Base-by-base conservation (phyloP, 1,284 basidiomycete genomes). In the Pseudozyma flocculosa region DNA sequence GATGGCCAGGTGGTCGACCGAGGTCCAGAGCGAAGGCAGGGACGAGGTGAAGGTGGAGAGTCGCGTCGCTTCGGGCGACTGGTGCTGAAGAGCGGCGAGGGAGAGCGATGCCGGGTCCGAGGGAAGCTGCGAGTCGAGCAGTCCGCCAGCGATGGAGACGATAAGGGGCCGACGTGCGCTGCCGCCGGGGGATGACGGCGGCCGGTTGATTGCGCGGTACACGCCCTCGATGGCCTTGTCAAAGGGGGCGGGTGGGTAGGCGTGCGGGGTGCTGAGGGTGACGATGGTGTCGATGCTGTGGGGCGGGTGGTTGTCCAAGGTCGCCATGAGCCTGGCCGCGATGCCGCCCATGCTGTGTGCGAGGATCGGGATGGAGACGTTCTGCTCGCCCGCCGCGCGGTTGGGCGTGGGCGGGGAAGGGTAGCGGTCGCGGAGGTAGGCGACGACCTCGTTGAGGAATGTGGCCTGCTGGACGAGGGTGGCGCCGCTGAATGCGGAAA, bases 341-440 rank as follows among this genome's bases (percentile, higher is more conserved):
- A 96, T 82, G 2, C 95, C 95, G n/a, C 95, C 95, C 95, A 99
- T 99, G 14, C 93, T 97, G 76, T 98, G 94, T 0, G 88, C 94
- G 68, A 97, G 81, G 50, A 98, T 77, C 30, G 88, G 85, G 43
- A 97, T 85, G 2, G 73, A 68, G 63, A 71, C 34, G 44, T 70
- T 44, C 61, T 70, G 37, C 36, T 59, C 58, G 21, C 61, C 62
- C 22, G 44, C 40, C 17, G 58, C 44, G 26, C 57, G 11, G 1
- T 46, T 53, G 3, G 73, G 78, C 11, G 30, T 80, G 24, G 57
- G 50, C 2, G 45, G 76, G 2, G 81, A 61, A 1, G 85, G 85
- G 75, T 97, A 97, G 24, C 85, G 80, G 0, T 85, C 85, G 29
- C 92, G 83, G 47, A 98, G 87, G 64, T 89, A 89, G 4, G 81